Evolutionary conservation across 31 red algal species (phyloP).

Genomic region (Asparagopsis taxiformis): DNA sequence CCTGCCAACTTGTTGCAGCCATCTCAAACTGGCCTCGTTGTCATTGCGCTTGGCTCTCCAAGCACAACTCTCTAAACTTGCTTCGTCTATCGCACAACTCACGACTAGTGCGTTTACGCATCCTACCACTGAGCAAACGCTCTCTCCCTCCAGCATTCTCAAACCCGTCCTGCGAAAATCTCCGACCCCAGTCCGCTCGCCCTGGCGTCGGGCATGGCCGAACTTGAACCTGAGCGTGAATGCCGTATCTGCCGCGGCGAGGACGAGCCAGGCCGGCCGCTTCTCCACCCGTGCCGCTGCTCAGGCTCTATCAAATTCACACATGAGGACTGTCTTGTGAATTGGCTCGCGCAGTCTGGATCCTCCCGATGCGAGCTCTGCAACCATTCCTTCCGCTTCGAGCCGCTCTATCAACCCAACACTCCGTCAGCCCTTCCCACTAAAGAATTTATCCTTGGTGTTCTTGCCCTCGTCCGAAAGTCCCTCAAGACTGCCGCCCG

Average conservation of each 20-base stretch:
- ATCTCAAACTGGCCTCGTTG: slow-evolving; percentile 5
- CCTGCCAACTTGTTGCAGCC: not conserved
- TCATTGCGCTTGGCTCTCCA: not conserved
- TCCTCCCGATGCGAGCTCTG: slow-evolving; percentile 81
- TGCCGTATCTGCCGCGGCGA: slow-evolving; percentile 94
- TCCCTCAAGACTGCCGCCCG: slow-evolving; percentile 38
- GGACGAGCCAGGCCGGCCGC: slow-evolving; percentile 61
- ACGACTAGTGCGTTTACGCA: too few relatives aligned
- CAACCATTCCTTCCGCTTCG: slow-evolving; percentile 76
- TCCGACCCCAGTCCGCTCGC: too few relatives aligned
- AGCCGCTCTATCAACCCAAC: slow-evolving; percentile 71
- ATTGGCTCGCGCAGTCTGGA: slow-evolving; percentile 81
- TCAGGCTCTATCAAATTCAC: slow-evolving; percentile 88
- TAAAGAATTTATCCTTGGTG: slow-evolving; percentile 57
- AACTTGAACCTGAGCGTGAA: slow-evolving; percentile 65
- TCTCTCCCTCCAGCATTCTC: too few relatives aligned
- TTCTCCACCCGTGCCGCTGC: slow-evolving; percentile 90
- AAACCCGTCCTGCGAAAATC: too few relatives aligned
- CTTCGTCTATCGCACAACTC: too few relatives aligned
- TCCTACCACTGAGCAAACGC: too few relatives aligned
- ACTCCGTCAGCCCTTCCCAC: slow-evolving; percentile 69
- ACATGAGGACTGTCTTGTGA: slow-evolving; percentile 90
- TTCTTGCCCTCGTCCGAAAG: slow-evolving; percentile 29
- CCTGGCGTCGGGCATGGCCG: slow-evolving; percentile 56
- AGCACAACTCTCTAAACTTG: too few relatives aligned